Conservation (phyloP, 768 basidiomycete genomes). For the Macrocybe gigantea region DNA sequence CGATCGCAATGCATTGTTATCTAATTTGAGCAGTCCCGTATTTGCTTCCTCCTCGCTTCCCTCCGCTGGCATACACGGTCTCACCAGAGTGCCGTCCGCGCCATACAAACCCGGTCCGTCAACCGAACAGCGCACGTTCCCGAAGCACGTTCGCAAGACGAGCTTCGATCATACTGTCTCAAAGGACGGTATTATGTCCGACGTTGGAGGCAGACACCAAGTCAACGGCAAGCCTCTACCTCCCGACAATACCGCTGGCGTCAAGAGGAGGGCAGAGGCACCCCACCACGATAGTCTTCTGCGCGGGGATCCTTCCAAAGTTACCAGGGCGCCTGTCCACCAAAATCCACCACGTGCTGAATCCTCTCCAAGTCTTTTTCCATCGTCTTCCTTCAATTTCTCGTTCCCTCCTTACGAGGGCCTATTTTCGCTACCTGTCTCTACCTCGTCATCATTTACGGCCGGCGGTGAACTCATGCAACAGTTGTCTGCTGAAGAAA, state of each 20-base stretch:
- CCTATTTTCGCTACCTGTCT: slow-evolving; percentile 46
- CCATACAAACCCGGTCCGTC: slow-evolving; percentile 26
- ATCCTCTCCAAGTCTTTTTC: slow-evolving; percentile 43
- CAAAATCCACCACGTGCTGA: slow-evolving; percentile 31
- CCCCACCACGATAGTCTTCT: slow-evolving; percentile 76
- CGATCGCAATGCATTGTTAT: slow-evolving; percentile 32
- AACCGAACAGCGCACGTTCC: slow-evolving; percentile 52
- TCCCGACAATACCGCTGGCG: slow-evolving; percentile 59
- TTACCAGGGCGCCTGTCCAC: slow-evolving; percentile 30
- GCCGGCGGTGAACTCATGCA: too few species aligned
- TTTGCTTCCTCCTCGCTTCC: slow-evolving; percentile 73
- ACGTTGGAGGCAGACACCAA: slow-evolving; percentile 67
- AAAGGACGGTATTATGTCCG: slow-evolving; percentile 53
- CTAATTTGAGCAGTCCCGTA: slow-evolving; percentile 39
- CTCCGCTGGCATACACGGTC: slow-evolving; percentile 61
- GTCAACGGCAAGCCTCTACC: slow-evolving; percentile 72
- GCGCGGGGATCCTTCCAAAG: slow-evolving; percentile 67
- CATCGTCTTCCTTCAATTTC: slow-evolving; percentile 67
- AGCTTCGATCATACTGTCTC: slow-evolving; percentile 92
- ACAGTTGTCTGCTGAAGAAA: not conserved
- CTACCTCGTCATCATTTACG: slow-evolving; percentile 18
- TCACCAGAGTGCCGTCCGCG: slow-evolving; percentile 34
- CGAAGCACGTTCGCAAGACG: slow-evolving; percentile 86
- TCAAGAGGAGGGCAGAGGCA: slow-evolving; percentile 78
- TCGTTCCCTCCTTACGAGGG: slow-evolving; percentile 62